These are phyloP conservation scores for Blastocystis hominis DNA, from an alignment of 352 stramenopile genomes.

Conservation along the genomic window DNA sequence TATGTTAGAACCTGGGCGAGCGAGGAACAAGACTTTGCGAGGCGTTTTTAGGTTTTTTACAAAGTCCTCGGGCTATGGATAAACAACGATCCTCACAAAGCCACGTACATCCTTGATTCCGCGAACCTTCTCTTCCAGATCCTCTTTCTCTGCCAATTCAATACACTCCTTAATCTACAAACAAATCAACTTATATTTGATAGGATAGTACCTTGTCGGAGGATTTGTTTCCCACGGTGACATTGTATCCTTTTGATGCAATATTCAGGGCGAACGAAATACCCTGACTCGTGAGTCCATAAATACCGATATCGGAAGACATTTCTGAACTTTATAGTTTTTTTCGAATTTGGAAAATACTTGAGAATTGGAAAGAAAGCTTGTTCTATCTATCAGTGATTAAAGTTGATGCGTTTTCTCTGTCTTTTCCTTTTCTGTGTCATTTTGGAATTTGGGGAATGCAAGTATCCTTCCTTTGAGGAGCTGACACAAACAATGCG, in stretches of 20 bases:
- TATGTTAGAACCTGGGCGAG: not conserved
- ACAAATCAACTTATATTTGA: not conserved
- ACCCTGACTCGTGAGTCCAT: conserved; percentile 13
- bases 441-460: not conserved
- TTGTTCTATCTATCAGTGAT: too few species aligned
- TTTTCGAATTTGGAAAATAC: not conserved
- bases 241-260: not conserved
- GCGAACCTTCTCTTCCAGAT: conserved; percentile 26
- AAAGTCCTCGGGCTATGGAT: not conserved
- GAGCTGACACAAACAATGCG: not conserved
- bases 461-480: not conserved
- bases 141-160: conserved; percentile 10
- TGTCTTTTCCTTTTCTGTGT: not conserved
- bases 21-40: not conserved
- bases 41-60: conserved; percentile 21
- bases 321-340: not conserved
- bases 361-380: too few species aligned
- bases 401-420: not conserved
- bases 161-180: conserved; percentile 32
- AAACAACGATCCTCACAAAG: not conserved
- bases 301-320: conserved; percentile 58
- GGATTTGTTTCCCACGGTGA: conserved; percentile 44
- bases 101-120: conserved; percentile 36
- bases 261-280: conserved; percentile 8
- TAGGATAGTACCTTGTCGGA: conserved; percentile 19